phyloP scores from a whole-genome alignment of 1,284 basidiomycete species.

The Puccinia horiana region DNA sequence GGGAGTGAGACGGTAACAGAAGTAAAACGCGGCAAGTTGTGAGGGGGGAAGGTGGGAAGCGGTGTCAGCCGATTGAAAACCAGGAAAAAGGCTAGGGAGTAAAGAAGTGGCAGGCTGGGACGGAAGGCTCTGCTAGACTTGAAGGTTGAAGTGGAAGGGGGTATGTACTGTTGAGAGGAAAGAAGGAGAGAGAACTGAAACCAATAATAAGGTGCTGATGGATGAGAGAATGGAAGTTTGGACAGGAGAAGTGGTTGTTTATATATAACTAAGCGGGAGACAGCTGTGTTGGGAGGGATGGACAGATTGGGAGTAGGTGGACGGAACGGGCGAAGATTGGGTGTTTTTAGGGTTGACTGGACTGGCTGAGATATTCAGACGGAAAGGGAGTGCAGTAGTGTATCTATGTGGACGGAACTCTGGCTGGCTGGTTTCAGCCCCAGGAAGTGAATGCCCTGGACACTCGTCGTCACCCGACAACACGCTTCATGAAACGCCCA shows the following conservation, averaged over 20 bases:
- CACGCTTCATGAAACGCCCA: conserved; percentile 12
- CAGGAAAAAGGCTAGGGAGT: neutral
- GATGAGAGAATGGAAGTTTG: neutral
- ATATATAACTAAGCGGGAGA: neutral
- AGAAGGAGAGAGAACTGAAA: too few relatives aligned
- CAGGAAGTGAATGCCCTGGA: neutral
- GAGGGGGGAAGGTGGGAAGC: neutral
- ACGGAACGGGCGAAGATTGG: neutral
- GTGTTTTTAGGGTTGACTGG: neutral
- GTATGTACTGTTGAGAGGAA: too few relatives aligned
- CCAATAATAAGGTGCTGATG: too few relatives aligned
- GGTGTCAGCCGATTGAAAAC: too few relatives aligned
- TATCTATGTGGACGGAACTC: conserved; percentile 7
- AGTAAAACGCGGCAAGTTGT: neutral
- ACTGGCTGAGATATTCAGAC: neutral
- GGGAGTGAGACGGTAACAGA: neutral
- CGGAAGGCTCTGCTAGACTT: too few relatives aligned
- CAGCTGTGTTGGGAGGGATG: neutral
- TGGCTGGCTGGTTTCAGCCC: conserved; percentile 4
- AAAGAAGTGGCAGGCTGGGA: too few relatives aligned
- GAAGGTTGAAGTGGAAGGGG: too few relatives aligned
- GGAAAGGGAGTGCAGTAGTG: neutral
- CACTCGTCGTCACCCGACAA: conserved; percentile 5
- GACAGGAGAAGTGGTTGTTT: neutral
- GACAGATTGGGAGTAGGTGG: neutral